Base-by-base conservation (phyloP, 164 flowering plant genomes). In the Santalum album region DNA sequence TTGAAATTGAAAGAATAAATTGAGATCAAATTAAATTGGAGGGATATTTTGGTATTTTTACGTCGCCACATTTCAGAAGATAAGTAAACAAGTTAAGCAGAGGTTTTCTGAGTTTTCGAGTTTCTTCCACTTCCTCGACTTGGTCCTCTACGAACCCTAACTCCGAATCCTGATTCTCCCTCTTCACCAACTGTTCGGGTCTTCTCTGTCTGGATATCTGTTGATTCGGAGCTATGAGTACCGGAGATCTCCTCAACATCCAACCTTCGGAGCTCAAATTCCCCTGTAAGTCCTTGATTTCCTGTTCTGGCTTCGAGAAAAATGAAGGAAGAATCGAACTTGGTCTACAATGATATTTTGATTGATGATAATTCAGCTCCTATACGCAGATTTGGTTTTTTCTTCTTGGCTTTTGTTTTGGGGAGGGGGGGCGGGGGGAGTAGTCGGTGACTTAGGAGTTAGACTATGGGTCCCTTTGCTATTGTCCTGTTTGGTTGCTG, bases 191-290 rank as follows among this genome's bases (percentile, higher is more conserved):
- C 10, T 29, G 35, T 29, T 29, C 35, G 35, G 10, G 35, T 29
- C 35, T 10, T 29, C 35, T 29, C 35, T n/a, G n/a, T n/a, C n/a
- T n/a, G n/a, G n/a, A n/a, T n/a, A n/a, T n/a, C 36, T 32, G 0
- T 12, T 6, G 36, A 32, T 32, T 32, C 0, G 21, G 22, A 48
- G 50, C 1, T 25, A 66, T 58, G 69, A 62, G 40, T 39, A 53
- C 64, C 20, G 75, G 71, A 1, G 71, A 71, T 18, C 60, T 71
- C 24, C 49, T 71, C 51, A 49, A 48, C 20, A 60, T 71, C 57
- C 60, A 71, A 4, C 75, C 75, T 34, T 36, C 63, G 2, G 75
- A 71, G 20, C 69, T 71, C 50, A 67, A 67, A 40, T 71, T 71
- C 43, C 71, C 75, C 12, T 67, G 75, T 71, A 63, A 71, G 70